These are phyloP conservation scores for Penicillium macrosclerotiorum DNA, from an alignment of 495 filamentous ascomycete species.

Conservation along the genomic window DNA sequence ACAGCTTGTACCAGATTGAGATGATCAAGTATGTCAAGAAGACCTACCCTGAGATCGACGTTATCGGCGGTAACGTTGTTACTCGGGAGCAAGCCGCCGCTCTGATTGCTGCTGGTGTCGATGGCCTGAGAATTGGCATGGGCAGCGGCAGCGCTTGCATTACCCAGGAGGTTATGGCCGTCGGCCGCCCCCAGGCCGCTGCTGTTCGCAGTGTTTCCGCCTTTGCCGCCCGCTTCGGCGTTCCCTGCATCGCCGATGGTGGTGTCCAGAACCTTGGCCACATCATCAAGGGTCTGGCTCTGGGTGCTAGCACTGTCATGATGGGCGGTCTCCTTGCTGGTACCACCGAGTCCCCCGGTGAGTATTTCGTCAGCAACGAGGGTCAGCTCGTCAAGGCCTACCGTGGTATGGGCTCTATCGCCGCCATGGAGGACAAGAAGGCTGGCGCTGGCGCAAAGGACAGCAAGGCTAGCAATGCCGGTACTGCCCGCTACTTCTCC, in stretches of 20 bases:
- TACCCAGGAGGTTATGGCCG: conserved; percentile 99
- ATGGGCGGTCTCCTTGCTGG: conserved; percentile 98
- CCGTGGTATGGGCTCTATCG: conserved; percentile 97
- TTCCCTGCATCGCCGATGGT: conserved; percentile 97
- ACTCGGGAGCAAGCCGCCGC: conserved; percentile 90
- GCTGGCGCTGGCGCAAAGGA: conserved; percentile 64
- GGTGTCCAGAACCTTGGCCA: conserved; percentile 98
- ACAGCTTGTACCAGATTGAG: conserved; percentile 93
- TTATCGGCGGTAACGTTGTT: conserved; percentile 97
- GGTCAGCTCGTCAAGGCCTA: conserved; percentile 99
- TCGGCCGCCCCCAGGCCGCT: conserved; percentile 91
- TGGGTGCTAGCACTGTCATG: conserved; percentile 96
- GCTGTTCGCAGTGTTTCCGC: conserved; percentile 83
- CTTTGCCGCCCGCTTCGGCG: conserved; percentile 90
- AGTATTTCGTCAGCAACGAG: conserved; percentile 92
- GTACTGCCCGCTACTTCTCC: conserved; percentile 97
- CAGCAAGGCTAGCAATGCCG: conserved; percentile 86
- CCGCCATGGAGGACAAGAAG: conserved; percentile 99
- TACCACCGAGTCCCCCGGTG: conserved; percentile 94
- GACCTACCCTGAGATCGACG: conserved; percentile 80
- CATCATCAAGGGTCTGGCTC: conserved; percentile 95
- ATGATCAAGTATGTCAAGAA: conserved; percentile 96
- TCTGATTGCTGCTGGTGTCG: conserved; percentile 90
- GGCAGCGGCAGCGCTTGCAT: conserved; percentile 97
- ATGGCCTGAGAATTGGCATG: conserved; percentile 98